Percentiles rank a stretch among this genome's conserved stretches.
These are phyloP conservation scores for Aspergillus terreus DNA, from an alignment of 2,329 filamentous ascomycete species.

Conservation along the genomic window DNA sequence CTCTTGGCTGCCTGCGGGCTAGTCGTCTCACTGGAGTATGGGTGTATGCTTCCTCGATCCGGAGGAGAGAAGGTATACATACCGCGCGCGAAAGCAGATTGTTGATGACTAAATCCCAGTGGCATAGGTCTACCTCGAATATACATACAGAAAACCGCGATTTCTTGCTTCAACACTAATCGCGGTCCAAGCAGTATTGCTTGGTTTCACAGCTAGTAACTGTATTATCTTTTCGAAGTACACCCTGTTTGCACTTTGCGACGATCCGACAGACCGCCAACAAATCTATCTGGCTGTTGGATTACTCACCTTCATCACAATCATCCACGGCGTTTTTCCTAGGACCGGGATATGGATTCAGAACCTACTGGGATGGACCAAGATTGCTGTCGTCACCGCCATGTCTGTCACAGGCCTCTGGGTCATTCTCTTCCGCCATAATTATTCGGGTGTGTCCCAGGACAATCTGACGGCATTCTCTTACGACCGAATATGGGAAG, in stretches of 20 bases:
- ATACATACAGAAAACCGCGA: slow-evolving; percentile 60
- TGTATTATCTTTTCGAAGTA: slow-evolving; percentile 68
- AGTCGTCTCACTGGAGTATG: slow-evolving; percentile 63
- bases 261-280: slow-evolving; percentile 48
- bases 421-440: slow-evolving; percentile 50
- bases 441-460: slow-evolving; percentile 3
- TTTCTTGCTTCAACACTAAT: slow-evolving; percentile 63
- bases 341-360: slow-evolving; percentile 58
- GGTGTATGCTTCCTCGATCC: slow-evolving; percentile 66
- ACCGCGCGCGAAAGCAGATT: slow-evolving; percentile 23
- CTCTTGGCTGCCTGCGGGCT: slow-evolving; percentile 60
- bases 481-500: slow-evolving; percentile 59
- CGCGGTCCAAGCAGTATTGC: slow-evolving; percentile 59
- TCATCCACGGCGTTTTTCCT: slow-evolving; percentile 58
- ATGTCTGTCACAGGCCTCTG: slow-evolving; percentile 61
- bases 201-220: slow-evolving; percentile 67
- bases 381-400: slow-evolving; percentile 57
- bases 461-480: slow-evolving; percentile 11
- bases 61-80: slow-evolving; percentile 60
- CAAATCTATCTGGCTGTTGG: slow-evolving; percentile 56
- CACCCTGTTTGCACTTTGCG: slow-evolving; percentile 55
- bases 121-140: slow-evolving; percentile 63
- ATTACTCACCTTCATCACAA: slow-evolving; percentile 54
- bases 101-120: slow-evolving; percentile 48
- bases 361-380: slow-evolving; percentile 61